phyloP scores from a whole-genome alignment of 73 alveolate genomes.

The Tetrahymena borealis region DNA sequence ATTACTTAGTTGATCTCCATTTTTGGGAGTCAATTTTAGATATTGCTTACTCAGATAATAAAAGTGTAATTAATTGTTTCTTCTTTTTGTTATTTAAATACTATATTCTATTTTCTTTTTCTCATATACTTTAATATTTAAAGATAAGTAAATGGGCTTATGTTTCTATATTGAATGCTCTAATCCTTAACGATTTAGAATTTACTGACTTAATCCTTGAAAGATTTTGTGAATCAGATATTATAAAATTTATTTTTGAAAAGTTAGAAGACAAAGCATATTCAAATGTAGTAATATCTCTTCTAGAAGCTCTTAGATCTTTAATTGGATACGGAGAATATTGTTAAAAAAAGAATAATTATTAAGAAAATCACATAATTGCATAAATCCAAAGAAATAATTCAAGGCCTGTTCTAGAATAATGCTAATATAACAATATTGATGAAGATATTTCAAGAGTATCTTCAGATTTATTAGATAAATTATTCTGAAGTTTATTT shows the following conservation, averaged over 20 bases:
- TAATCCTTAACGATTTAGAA: not conserved
- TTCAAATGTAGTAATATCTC: not conserved
- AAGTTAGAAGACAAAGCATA: not conserved
- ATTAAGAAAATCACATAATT: not conserved
- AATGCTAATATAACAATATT: not conserved
- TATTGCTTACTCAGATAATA: not conserved
- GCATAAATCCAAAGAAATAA: not conserved
- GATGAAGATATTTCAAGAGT: not conserved
- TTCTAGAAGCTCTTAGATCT: not conserved
- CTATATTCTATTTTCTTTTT: no score
- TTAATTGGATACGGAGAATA: not conserved
- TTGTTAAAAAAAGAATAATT: not conserved
- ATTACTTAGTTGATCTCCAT: not conserved
- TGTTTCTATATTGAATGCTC: not conserved
- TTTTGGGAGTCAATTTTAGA: not conserved
- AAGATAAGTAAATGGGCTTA: not conserved
- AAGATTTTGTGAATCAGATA: not conserved
- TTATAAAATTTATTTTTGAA: not conserved
- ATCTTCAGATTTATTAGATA: not conserved
- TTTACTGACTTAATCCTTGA: not conserved
- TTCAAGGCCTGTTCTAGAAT: not conserved
- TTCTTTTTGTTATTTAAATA: not conserved
- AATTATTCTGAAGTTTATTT: not conserved
- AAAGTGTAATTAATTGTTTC: not conserved
- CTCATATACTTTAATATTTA: no score